phyloP scores from a whole-genome alignment of 768 basidiomycete genomes.

The Boletus rubescentipes region DNA sequence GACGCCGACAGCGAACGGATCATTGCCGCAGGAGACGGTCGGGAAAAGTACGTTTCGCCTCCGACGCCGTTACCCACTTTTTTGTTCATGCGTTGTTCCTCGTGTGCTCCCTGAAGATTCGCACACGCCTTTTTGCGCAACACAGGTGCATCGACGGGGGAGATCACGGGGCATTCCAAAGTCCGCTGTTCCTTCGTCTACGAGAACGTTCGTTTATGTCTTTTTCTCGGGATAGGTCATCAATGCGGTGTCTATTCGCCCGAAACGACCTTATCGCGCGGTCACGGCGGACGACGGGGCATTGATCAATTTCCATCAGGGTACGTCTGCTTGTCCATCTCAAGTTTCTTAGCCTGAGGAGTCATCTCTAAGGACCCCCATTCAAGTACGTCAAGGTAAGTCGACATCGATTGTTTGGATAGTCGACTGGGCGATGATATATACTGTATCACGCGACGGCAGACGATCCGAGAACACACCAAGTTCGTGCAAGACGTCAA shows the following conservation, averaged over 20 bases:
- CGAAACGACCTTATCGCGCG: slow-evolving; percentile 88
- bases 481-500: slow-evolving; percentile 92
- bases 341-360: neutral
- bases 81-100: neutral
- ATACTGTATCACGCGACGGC: neutral
- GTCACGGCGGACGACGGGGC: slow-evolving; percentile 85
- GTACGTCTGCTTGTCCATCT: slow-evolving; percentile 32
- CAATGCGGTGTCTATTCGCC: slow-evolving; percentile 86
- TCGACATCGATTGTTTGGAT: neutral
- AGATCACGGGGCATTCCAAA: slow-evolving; percentile 89
- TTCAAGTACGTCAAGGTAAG: slow-evolving; percentile 85
- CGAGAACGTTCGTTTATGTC: neutral
- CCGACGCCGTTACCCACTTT: neutral
- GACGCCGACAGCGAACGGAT: slow-evolving; percentile 97
- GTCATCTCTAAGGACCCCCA: slow-evolving; percentile 55
- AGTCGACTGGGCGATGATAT: neutral
- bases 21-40: slow-evolving; percentile 89
- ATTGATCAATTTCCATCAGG: slow-evolving; percentile 81
- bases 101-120: slow-evolving; percentile 47
- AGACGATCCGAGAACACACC: slow-evolving; percentile 86
- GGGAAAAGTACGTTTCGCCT: slow-evolving; percentile 61
- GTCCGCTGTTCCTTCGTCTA: slow-evolving; percentile 33
- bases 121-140: slow-evolving; percentile 85
- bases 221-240: slow-evolving; percentile 49
- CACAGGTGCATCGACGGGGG: slow-evolving; percentile 80